Evolutionary conservation across 2,329 filamentous ascomycete genomes (phyloP).

Genomic region (Alternaria burnsii): DNA sequence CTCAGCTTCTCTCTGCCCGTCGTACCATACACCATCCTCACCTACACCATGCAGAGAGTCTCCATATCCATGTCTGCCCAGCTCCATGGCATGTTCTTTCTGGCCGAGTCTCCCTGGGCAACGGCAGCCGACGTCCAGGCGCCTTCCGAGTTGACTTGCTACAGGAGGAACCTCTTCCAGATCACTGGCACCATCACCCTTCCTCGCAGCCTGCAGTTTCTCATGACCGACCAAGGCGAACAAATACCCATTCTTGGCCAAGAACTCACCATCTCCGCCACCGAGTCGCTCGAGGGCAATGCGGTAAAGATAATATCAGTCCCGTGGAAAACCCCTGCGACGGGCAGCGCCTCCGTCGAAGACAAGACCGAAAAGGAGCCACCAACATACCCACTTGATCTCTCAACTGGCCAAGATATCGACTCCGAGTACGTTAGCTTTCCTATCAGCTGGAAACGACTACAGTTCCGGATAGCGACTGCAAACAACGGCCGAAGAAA

Average conservation of each 20-base stretch:
- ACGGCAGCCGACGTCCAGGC: constrained; percentile 64
- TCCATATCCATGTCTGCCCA: constrained; percentile 76
- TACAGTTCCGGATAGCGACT: constrained; percentile 94
- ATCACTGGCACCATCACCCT: constrained; percentile 89
- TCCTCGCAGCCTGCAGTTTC: constrained; percentile 78
- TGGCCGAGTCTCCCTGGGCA: constrained; percentile 78
- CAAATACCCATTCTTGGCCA: constrained; percentile 82
- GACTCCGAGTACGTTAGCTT: constrained; percentile 89
- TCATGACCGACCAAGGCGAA: constrained; percentile 85
- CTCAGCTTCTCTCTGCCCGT: constrained; percentile 60
- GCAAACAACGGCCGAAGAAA: constrained; percentile 95
- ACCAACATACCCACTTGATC: constrained; percentile 77
- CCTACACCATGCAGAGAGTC: constrained; percentile 68
- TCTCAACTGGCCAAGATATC: constrained; percentile 70
- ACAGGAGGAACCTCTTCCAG: constrained; percentile 93
- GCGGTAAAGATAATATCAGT: constrained; percentile 94
- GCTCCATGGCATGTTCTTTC: constrained; percentile 88
- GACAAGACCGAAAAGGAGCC: constrained; percentile 85
- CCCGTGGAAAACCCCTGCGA: constrained; percentile 94
- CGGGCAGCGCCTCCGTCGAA: constrained; percentile 72
- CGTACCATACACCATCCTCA: constrained; percentile 67
- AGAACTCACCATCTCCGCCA: constrained; percentile 89
- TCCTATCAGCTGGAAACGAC: constrained; percentile 89
- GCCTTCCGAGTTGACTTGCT: constrained; percentile 86
- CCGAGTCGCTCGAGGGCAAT: constrained; percentile 93